Conservation (phyloP, 345 rosid genomes). For the Hibiscus syriacus region DNA sequence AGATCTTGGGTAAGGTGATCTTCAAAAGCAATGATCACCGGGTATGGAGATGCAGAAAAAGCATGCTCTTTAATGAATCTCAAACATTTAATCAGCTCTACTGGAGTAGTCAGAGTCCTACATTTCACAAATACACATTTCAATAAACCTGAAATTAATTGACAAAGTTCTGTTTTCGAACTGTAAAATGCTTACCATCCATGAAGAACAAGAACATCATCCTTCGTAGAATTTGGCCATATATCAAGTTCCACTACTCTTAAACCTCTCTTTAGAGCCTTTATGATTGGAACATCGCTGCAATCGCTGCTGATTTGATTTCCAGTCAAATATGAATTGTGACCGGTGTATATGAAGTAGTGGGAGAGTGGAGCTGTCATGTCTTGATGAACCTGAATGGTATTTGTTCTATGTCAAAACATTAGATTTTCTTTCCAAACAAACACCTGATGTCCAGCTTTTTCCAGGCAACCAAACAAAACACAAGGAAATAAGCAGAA, state of each 20-base stretch:
- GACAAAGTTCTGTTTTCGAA: background rate
- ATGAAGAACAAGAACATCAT: conserved; percentile 74
- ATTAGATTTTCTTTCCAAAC: background rate
- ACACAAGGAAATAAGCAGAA: background rate
- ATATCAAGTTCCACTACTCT: conserved; percentile 90
- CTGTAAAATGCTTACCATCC: conserved; percentile 48
- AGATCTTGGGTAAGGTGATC: conserved; percentile 72
- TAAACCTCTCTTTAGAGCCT: conserved; percentile 62
- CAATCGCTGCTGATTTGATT: conserved; percentile 92
- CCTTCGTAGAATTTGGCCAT: conserved; percentile 76
- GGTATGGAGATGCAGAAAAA: conserved; percentile 56
- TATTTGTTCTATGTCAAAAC: background rate
- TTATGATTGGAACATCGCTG: conserved; percentile 82
- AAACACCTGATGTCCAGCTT: too few species aligned
- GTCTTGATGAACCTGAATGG: conserved; percentile 73
- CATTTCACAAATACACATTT: conserved; percentile 16
- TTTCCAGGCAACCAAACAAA: too few species aligned
- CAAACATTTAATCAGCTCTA: conserved; percentile 62
- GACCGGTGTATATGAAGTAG: conserved; percentile 83
- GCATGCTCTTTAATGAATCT: conserved; percentile 64
- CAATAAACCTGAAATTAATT: background rate
- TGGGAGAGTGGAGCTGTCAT: conserved; percentile 84
- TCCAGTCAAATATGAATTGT: conserved; percentile 87
- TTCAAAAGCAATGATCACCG: conserved; percentile 69
- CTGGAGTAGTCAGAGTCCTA: conserved; percentile 82